These are phyloP conservation scores for Pholiota conissans DNA, from an alignment of 768 basidiomycete species.

Conservation along the genomic window DNA sequence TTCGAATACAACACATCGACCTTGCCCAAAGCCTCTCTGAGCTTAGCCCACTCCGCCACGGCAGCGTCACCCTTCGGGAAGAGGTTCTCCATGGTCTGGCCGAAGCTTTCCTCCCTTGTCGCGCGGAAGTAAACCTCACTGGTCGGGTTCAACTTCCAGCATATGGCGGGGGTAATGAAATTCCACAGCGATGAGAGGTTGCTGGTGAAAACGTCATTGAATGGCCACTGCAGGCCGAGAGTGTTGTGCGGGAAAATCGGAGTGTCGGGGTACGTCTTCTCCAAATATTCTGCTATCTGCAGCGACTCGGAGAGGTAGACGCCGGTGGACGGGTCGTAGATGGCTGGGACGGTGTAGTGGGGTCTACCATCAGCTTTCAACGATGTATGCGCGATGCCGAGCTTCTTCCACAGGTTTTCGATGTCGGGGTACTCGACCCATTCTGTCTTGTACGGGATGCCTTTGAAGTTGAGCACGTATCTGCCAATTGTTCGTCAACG, in stretches of 20 bases:
- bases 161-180: conserved; percentile 6
- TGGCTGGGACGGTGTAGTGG: conserved; percentile 46
- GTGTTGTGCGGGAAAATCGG: conserved; percentile 15
- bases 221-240: conserved; percentile 1
- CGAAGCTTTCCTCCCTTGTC: conserved; percentile 31
- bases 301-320: not conserved
- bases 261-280: conserved; percentile 1
- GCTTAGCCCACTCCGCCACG: conserved; percentile 24
- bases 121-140: conserved; percentile 30
- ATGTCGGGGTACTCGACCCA: conserved; percentile 55
- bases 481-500: conserved; percentile 9
- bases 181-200: not conserved
- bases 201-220: conserved; percentile 6
- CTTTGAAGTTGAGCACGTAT: conserved; percentile 34
- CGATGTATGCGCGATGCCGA: conserved; percentile 34
- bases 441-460: conserved; percentile 41
- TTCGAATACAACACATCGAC: conserved; percentile 23
- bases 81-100: conserved; percentile 33
- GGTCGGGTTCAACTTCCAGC: conserved; percentile 8
- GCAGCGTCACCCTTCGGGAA: conserved; percentile 27
- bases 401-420: conserved; percentile 26
- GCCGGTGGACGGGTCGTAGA: too few species aligned
- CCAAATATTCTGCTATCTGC: conserved; percentile 11
- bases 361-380: conserved; percentile 25
- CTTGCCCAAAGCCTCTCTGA: conserved; percentile 18